phyloP scores from a whole-genome alignment of 1,284 basidiomycete species.

The Neotropicomus parvogracilis region DNA sequence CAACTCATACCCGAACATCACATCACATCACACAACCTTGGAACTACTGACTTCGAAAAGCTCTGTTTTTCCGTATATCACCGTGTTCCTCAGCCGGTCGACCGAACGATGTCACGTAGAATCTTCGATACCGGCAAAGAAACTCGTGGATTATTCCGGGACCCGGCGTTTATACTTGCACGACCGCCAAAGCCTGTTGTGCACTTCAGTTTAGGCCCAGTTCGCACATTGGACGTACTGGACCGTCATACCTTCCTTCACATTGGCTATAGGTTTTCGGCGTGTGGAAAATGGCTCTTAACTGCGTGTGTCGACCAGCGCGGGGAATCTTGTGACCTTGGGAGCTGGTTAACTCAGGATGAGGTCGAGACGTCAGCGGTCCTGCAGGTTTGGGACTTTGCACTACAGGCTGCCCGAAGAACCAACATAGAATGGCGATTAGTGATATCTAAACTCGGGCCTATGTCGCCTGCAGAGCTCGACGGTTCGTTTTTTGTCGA shows the following conservation, averaged over 20 bases:
- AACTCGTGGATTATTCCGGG: constrained; percentile 51
- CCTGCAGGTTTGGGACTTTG: constrained; percentile 65
- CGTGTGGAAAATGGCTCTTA: constrained; percentile 69
- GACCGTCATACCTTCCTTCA: constrained; percentile 72
- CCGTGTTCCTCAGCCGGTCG: constrained; percentile 57
- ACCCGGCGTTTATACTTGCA: constrained; percentile 62
- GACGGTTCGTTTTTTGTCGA: constrained; percentile 48
- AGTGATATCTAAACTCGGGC: constrained; percentile 63
- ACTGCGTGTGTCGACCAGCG: constrained; percentile 74
- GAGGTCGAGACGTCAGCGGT: constrained; percentile 44
- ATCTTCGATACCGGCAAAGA: constrained; percentile 43
- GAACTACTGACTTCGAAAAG: constrained; percentile 25
- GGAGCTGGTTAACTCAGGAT: constrained; percentile 58
- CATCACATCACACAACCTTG: constrained; percentile 36
- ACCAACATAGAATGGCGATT: constrained; percentile 78
- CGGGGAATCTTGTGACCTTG: constrained; percentile 67
- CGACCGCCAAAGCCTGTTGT: constrained; percentile 45
- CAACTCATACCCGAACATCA: constrained; percentile 69
- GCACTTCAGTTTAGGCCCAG: constrained; percentile 43
- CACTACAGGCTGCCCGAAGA: constrained; percentile 51
- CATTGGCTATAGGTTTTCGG: constrained; percentile 64
- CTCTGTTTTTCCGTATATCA: constrained; percentile 67
- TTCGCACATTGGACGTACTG: constrained; percentile 58
- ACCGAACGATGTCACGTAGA: constrained; percentile 54
- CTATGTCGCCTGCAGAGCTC: constrained; percentile 56